Evolutionary conservation across 768 basidiomycete species (phyloP).

Genomic region (Boletus reticuloceps): DNA sequence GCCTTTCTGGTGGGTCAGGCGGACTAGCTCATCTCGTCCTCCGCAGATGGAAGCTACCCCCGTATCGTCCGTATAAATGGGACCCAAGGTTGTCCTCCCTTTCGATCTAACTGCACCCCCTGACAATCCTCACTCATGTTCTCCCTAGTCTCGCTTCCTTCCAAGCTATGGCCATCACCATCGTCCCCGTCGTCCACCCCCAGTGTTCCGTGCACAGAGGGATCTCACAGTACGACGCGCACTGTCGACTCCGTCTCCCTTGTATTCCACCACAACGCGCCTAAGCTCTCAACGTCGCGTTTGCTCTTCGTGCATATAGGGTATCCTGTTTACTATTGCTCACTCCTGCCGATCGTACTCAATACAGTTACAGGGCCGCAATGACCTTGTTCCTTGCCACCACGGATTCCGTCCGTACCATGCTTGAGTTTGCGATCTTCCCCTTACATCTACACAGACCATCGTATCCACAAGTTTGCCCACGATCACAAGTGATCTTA

Average conservation of each 20-base stretch:
- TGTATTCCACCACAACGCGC: constrained; percentile 18
- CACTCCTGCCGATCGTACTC: constrained; percentile 9
- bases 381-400: constrained; percentile 82
- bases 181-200: constrained; percentile 4
- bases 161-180: constrained; percentile 3
- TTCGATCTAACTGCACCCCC: background rate
- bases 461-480: constrained; percentile 85
- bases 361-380: constrained; percentile 53
- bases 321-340: constrained; percentile 34
- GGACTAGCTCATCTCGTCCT: constrained; percentile 16
- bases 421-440: background rate
- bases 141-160: constrained; percentile 7
- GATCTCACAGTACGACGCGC: constrained; percentile 15
- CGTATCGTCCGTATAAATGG: constrained; percentile 28
- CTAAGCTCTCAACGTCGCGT: constrained; percentile 48
- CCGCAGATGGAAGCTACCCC: constrained; percentile 24
- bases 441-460: constrained; percentile 35
- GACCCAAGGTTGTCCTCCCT: constrained; percentile 1
- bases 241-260: constrained; percentile 24
- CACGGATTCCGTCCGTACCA: constrained; percentile 68
- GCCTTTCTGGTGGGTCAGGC: constrained; percentile 15
- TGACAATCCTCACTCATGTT: constrained; percentile 16
- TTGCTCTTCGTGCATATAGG: constrained; percentile 68
- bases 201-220: constrained; percentile 16
- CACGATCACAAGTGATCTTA: constrained; percentile 69